Evolutionary conservation across 495 filamentous ascomycete species (phyloP), one percentile per base, ranked within the genome.

Genomic region (Lepidopterella palustris): DNA sequence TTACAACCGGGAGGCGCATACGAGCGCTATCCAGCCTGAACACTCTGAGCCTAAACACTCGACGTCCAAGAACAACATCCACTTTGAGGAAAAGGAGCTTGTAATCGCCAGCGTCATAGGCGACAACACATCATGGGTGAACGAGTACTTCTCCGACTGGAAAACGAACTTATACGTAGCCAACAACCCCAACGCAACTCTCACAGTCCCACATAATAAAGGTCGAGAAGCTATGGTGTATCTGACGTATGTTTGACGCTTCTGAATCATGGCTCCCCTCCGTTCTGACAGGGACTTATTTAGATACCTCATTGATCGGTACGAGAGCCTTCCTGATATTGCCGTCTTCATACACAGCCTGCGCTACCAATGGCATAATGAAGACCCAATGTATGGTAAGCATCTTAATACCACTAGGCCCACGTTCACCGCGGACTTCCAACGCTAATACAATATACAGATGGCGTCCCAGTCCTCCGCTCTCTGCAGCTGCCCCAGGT

Each of bases 361-460:
- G 48, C 80, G 81, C 53, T 84, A 79, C 65, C 78, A 83, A 68
- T 87, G 84, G 84, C 85, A 88, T 66, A 80, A 82, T 61, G 65
- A 68, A 57, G 65, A 68, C 39, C 65, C 65, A n/a, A 61, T 68
- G 61, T 68, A 68, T 45, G 52, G 52, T 54, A 54, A 31, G 52
- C n/a, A 13, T 13, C 13, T 51, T 13, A 21, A 11, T 35, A 9
- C 24, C 23, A 53, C 51, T 25, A 20, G 3, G 15, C 0, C 11
- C n/a, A 32, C 1, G 18, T 23, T 2, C 48, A 51, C 2, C 13
- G 3, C 10, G 15, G 11, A 13, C 5, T 10, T 51, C 13, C 20
- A 23, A 1, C 3, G 15, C 3, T 51, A 13, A 13, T 3, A 23
- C 48, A 51, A 5, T 23, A 13, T 3, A 13, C n/a, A 54, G 66